These are phyloP conservation scores for Diaporthe nobilis DNA, from an alignment of 2,329 filamentous ascomycete species.

Conservation along the genomic window DNA sequence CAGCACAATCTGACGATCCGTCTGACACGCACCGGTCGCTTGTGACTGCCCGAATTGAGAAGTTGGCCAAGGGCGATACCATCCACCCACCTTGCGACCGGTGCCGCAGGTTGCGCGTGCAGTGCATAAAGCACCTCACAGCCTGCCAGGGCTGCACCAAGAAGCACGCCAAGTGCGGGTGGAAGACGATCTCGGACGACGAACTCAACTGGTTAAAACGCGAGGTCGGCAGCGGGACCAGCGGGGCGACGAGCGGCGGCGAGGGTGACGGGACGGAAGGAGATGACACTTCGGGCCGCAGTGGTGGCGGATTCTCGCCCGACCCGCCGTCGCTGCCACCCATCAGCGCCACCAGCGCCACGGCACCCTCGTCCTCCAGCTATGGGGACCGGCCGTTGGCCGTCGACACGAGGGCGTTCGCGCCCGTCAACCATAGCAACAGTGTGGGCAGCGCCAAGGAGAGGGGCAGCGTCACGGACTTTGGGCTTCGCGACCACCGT, in stretches of 20 bases:
- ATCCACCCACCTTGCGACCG: constrained; percentile 89
- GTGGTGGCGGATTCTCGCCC: constrained; percentile 43
- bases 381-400: constrained; percentile 23
- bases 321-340: constrained; percentile 33
- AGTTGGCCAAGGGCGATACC: constrained; percentile 78
- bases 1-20: constrained; percentile 42
- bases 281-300: constrained; percentile 47
- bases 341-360: constrained; percentile 16
- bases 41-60: constrained; percentile 83
- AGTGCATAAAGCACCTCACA: constrained; percentile 88
- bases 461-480: constrained; percentile 13
- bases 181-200: constrained; percentile 84
- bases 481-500: constrained; percentile 34
- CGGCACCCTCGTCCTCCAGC: not conserved
- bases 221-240: constrained; percentile 43
- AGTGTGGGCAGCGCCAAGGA: constrained; percentile 4
- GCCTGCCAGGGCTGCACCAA: constrained; percentile 90
- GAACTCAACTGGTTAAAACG: constrained; percentile 64
- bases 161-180: constrained; percentile 90
- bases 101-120: constrained; percentile 75
- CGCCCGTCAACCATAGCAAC: constrained; percentile 9
- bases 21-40: constrained; percentile 61
- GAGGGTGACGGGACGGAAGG: constrained; percentile 39
- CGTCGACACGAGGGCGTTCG: constrained; percentile 31
- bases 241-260: constrained; percentile 48